A percentile compares a stretch with the other conserved stretches of the same genome.
Evolutionary conservation across 1,284 basidiomycete species (phyloP).

Genomic region (Tylopilus sp.): DNA sequence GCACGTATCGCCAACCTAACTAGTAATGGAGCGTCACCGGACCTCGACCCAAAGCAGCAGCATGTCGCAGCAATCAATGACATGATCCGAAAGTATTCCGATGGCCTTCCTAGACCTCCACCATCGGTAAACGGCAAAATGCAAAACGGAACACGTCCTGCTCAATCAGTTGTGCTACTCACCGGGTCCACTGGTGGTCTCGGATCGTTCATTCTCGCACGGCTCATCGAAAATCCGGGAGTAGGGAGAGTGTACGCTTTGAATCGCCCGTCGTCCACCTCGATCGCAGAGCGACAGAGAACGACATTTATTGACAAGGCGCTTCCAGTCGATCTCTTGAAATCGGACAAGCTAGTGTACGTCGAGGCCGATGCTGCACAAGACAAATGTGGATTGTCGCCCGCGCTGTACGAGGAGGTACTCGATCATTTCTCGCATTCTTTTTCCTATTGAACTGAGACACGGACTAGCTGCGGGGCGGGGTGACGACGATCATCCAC

Average conservation of each 20-base stretch:
- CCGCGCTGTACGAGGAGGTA: constrained; percentile 10
- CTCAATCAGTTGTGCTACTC: constrained; percentile 4
- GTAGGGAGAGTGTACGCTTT: constrained; percentile 7
- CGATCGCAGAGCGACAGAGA: constrained; percentile 6
- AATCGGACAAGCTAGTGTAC: constrained; percentile 8
- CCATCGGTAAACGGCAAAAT: background rate
- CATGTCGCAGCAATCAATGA: constrained; percentile 3
- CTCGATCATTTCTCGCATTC: too few species aligned
- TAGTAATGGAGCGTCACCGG: background rate
- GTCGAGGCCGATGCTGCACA: constrained; percentile 11
- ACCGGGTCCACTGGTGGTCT: constrained; percentile 15
- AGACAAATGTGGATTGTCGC: constrained; percentile 6
- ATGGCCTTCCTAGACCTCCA: background rate
- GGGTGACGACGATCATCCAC: background rate
- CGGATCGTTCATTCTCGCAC: constrained; percentile 6
- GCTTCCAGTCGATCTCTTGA: constrained; percentile 3
- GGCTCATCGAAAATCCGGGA: background rate
- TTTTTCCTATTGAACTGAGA: background rate
- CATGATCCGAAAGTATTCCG: constrained; percentile 13
- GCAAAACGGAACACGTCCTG: background rate
- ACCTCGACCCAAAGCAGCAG: background rate
- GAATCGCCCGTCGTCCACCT: constrained; percentile 7
- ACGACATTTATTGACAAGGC: constrained; percentile 2
- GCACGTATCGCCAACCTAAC: background rate
- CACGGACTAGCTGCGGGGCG: background rate